A percentile compares a stretch with the other conserved stretches of the same genome.
These are phyloP conservation scores for Dactylellina sp. DNA, from an alignment of 2,329 filamentous ascomycete genomes.

Conservation along the genomic window DNA sequence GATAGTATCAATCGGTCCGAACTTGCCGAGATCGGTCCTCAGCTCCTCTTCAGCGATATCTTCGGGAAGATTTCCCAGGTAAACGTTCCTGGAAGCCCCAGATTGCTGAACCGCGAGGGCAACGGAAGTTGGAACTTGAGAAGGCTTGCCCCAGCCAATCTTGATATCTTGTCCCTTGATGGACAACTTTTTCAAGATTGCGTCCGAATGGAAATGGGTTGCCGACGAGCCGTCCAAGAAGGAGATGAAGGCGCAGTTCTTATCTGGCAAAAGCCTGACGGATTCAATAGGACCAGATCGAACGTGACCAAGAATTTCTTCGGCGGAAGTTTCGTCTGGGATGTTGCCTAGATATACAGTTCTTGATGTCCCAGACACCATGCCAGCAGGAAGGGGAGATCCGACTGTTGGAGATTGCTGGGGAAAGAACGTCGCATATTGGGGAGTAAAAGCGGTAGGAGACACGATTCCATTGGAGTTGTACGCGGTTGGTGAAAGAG, in stretches of 20 bases:
- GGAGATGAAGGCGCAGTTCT: slow-evolving; percentile 99
- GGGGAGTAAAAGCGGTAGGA: slow-evolving; percentile 82
- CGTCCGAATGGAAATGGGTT: slow-evolving; percentile 98
- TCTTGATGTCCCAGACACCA: slow-evolving; percentile 89
- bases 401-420: slow-evolving; percentile 84
- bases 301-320: slow-evolving; percentile 96
- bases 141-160: slow-evolving; percentile 98
- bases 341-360: slow-evolving; percentile 99
- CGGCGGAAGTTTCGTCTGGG: slow-evolving; percentile 93
- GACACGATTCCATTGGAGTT: slow-evolving; percentile 78
- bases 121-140: slow-evolving; percentile 95
- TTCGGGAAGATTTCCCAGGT: slow-evolving; percentile 91
- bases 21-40: slow-evolving; percentile 94
- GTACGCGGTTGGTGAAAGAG: slow-evolving; percentile 85
- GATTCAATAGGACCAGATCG: slow-evolving; percentile 98
- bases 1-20: slow-evolving; percentile 94
- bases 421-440: slow-evolving; percentile 78
- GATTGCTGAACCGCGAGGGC: slow-evolving; percentile 98
- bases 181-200: slow-evolving; percentile 98
- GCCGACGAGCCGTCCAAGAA: slow-evolving; percentile 98
- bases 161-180: slow-evolving; percentile 99
- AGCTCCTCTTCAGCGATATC: slow-evolving; percentile 91
- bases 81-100: slow-evolving; percentile 95
- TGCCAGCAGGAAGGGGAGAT: slow-evolving; percentile 80
- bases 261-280: slow-evolving; percentile 94